These are phyloP conservation scores for Paramyrothecium roridum DNA, from an alignment of 2,329 filamentous ascomycete species.

Conservation along the genomic window DNA sequence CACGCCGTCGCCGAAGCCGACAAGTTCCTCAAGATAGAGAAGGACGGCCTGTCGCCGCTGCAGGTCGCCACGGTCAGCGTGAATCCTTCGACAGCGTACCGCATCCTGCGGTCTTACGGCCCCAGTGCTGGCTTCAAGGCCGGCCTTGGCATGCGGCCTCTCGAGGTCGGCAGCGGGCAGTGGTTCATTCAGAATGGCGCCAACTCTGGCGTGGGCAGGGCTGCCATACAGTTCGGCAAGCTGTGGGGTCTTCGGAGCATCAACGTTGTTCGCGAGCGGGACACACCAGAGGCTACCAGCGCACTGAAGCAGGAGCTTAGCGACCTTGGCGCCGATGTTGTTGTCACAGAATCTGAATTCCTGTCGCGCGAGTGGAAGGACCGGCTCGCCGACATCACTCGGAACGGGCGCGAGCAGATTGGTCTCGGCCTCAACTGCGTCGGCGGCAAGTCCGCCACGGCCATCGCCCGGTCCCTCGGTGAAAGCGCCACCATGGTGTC, in stretches of 20 bases:
- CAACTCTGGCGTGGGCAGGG: constrained; percentile 87
- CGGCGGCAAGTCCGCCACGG: constrained; percentile 78
- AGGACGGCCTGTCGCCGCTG: constrained; percentile 65
- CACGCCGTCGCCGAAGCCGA: constrained; percentile 66
- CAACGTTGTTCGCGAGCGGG: constrained; percentile 78
- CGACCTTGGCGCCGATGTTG: constrained; percentile 53
- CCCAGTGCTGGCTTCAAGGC: constrained; percentile 41
- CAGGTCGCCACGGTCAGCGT: constrained; percentile 88
- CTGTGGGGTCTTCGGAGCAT: constrained; percentile 89
- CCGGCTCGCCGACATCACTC: constrained; percentile 62
- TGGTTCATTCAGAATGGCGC: constrained; percentile 98
- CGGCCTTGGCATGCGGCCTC: constrained; percentile 41
- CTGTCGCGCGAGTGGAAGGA: constrained; percentile 58
- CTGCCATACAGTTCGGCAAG: constrained; percentile 81
- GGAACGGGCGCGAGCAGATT: constrained; percentile 67
- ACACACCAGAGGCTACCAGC: constrained; percentile 61
- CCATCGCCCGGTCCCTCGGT: constrained; percentile 71
- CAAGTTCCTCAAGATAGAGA: constrained; percentile 67
- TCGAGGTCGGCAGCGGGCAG: constrained; percentile 55
- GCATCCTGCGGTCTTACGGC: constrained; percentile 82
- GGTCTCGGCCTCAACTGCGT: constrained; percentile 89
- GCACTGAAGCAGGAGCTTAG: constrained; percentile 49
- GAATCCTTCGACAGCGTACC: constrained; percentile 92
- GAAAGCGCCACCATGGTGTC: constrained; percentile 76
- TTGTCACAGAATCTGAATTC: constrained; percentile 56